Percentiles rank a stretch among this genome's conserved stretches.
These are phyloP conservation scores for Sporormia fimetaria DNA, from an alignment of 495 filamentous ascomycete genomes.

Conservation along the genomic window DNA sequence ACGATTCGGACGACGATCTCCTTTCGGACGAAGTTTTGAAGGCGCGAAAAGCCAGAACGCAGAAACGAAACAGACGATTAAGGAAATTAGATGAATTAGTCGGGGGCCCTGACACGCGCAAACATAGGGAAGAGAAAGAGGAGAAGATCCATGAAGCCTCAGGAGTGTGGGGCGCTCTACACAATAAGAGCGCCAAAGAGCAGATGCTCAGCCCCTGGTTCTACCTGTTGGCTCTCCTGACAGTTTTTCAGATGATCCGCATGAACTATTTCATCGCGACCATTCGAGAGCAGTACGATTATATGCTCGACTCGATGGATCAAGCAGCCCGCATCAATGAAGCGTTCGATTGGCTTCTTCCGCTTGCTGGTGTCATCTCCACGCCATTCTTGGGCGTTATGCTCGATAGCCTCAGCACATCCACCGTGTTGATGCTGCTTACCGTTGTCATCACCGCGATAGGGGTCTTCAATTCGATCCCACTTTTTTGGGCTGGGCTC, in stretches of 20 bases:
- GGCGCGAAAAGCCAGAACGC: conserved; percentile 41
- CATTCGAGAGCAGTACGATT: conserved; percentile 72
- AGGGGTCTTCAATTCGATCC: conserved; percentile 64
- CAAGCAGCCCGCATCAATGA: conserved; percentile 58
- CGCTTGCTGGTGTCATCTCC: conserved; percentile 66
- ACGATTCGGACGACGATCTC: conserved; percentile 36
- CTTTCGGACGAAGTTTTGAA: conserved; percentile 22
- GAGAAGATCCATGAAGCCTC: conserved; percentile 50
- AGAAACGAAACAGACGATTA: conserved; percentile 52
- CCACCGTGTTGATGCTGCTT: conserved; percentile 58
- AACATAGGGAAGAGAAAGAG: conserved; percentile 43
- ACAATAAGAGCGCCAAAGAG: conserved; percentile 54
- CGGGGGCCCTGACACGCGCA: conserved; percentile 43
- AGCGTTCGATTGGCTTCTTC: conserved; percentile 79
- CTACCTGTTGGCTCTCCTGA: conserved; percentile 72
- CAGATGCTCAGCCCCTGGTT: conserved; percentile 85
- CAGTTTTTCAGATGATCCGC: conserved; percentile 81
- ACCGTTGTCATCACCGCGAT: conserved; percentile 61
- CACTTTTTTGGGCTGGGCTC: conserved; percentile 57
- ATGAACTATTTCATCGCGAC: conserved; percentile 97
- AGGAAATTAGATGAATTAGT: conserved; percentile 63
- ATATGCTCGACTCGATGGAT: conserved; percentile 48
- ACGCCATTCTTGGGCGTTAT: conserved; percentile 79
- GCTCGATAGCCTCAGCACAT: conserved; percentile 63
- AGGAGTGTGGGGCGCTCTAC: conserved; percentile 75